Evolutionary conservation across 1,284 basidiomycete genomes (phyloP), one percentile per base, ranked within the genome.

Genomic region (Mycena sp.): DNA sequence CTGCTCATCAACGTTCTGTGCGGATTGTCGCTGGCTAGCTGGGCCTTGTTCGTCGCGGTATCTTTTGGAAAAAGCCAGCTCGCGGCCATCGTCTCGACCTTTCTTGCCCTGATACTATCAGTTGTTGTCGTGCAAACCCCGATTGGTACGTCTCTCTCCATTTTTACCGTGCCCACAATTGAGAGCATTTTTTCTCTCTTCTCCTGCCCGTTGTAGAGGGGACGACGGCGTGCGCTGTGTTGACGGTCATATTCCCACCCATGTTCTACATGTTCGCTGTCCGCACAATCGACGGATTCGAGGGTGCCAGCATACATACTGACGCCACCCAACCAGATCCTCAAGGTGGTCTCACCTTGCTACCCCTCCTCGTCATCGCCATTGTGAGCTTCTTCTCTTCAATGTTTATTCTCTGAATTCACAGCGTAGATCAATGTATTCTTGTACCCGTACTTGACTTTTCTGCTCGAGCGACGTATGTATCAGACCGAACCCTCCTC

Each of bases 181-280:
- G 32, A 35, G 32, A 35, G 32, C 32, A 35, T 46, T 14, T 25
- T 26, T 12, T 19, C 37, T 38, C 10, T 32, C 9, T 53, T 14
- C 21, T 23, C n/a, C 14, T 56, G 19, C 43, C 43, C n/a, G 43
- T 26, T 44, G 41, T 71, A 14, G 81, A 83, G 1, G 74, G 78
- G 4, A 84, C 82, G 80, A 75, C 3, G 79, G 77, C 2, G 85
- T 85, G 6, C 83, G 85, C 32, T 35, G 78, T 92, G 28, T 88
- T 90, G 69, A 85, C 88, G 0, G 69, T 94, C 56, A 74, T 93
- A 30, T 92, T 93, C 71, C 92, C 92, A 0, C 88, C 92, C 0
- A 84, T 85, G 14, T 93, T 87, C 74, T 93, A 90, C 68, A 81
- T 92, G 17, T 93, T 92, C 69, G 85, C 86, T 17, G 83, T 87